Percentiles rank a stretch among this genome's conserved stretches.
These are phyloP conservation scores for Metschnikowia lachancei DNA, from an alignment of 805 yeast species.

Conservation along the genomic window DNA sequence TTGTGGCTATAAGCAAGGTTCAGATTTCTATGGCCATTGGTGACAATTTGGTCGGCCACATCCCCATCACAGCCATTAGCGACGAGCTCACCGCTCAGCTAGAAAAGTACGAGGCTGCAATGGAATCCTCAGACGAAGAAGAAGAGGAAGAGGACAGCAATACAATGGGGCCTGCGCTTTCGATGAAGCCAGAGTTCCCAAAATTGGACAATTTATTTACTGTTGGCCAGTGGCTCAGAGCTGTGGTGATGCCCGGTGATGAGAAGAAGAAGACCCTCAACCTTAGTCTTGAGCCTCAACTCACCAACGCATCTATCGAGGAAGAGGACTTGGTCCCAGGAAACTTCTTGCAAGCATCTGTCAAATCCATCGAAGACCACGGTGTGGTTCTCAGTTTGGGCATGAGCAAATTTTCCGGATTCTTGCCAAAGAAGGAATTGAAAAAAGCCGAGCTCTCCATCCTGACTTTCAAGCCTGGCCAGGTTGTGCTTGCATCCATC, in stretches of 20 bases:
- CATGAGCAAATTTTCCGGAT: slow-evolving; percentile 55
- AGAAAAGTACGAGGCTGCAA: slow-evolving; percentile 51
- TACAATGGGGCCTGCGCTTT: slow-evolving; percentile 23
- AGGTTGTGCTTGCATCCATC: slow-evolving; percentile 60
- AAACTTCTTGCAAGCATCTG: slow-evolving; percentile 68
- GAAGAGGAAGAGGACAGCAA: slow-evolving; percentile 35
- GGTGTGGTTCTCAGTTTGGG: slow-evolving; percentile 82
- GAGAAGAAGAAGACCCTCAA: slow-evolving; percentile 60
- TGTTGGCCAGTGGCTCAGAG: slow-evolving; percentile 85
- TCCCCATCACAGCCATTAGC: slow-evolving; percentile 72
- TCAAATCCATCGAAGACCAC: slow-evolving; percentile 85
- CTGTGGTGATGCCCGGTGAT: slow-evolving; percentile 61
- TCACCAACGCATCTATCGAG: slow-evolving; percentile 59
- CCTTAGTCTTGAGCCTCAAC: slow-evolving; percentile 69
- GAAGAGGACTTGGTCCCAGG: slow-evolving; percentile 66
- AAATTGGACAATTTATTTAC: slow-evolving; percentile 51
- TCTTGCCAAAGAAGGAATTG: slow-evolving; percentile 70
- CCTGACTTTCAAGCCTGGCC: slow-evolving; percentile 52
- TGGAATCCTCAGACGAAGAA: slow-evolving; percentile 32
- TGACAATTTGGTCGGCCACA: slow-evolving; percentile 75
- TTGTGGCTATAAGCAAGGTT: slow-evolving; percentile 54
- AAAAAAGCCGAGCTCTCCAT: slow-evolving; percentile 34
- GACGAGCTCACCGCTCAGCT: slow-evolving; percentile 55
- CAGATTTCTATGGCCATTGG: slow-evolving; percentile 74
- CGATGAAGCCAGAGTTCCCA: slow-evolving; percentile 49